These are phyloP conservation scores for Bolboschoenus planiculmis DNA, from an alignment of 176 grass and related monocot species.

Conservation along the genomic window DNA sequence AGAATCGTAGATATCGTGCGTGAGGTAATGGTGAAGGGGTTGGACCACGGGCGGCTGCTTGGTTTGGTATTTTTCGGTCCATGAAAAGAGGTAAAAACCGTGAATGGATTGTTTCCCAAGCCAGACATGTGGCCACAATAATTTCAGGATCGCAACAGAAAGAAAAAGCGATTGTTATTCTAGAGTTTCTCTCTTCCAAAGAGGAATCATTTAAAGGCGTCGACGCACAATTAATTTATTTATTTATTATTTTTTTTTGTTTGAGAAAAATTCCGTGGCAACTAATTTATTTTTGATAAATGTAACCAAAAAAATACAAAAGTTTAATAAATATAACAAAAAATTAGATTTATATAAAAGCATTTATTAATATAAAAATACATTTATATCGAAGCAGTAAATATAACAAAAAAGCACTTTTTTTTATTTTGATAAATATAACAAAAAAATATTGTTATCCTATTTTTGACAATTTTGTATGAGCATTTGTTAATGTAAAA, in stretches of 20 bases:
- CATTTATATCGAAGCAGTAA: too few species aligned
- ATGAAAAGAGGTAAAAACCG: not conserved
- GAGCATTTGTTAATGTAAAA: too few species aligned
- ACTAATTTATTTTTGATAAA: not conserved
- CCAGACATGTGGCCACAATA: conserved; percentile 7
- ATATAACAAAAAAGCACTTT: too few species aligned
- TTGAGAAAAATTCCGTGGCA: not conserved
- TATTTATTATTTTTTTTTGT: too few species aligned
- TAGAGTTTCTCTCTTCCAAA: not conserved
- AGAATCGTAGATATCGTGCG: not conserved
- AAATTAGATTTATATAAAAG: too few species aligned
- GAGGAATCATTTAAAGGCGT: not conserved
- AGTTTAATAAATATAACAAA: too few species aligned
- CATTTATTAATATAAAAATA: too few species aligned
- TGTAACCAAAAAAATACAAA: too few species aligned
- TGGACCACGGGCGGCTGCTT: not conserved
- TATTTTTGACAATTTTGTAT: too few species aligned
- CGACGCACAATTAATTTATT: not conserved
- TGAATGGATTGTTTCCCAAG: conserved; percentile 27
- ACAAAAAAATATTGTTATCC: not conserved
- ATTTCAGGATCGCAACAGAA: not conserved
- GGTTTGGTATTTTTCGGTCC: not conserved
- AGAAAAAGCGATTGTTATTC: conserved; percentile 1
- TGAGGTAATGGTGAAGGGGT: not conserved
- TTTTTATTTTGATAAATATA: not conserved